These are phyloP conservation scores for Phaeodactylum tricornutum DNA, from an alignment of 108 stramenopile genomes.

Conservation along the genomic window DNA sequence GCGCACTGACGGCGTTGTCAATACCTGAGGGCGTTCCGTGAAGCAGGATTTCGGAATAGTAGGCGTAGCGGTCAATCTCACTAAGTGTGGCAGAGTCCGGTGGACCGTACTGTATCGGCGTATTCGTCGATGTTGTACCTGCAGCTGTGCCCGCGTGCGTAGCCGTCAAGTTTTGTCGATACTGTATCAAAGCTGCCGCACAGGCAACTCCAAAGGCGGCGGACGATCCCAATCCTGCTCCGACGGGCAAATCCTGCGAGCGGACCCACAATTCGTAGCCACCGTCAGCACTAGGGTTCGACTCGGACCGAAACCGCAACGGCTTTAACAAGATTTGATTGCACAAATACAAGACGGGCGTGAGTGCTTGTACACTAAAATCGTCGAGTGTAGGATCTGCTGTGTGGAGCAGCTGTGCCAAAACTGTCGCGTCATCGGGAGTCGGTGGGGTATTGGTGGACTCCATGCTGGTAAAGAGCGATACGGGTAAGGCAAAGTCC, in stretches of 20 bases:
- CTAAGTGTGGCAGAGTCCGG: slow-evolving; percentile 5
- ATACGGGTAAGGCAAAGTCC: neutral
- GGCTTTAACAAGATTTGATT: too few relatives aligned
- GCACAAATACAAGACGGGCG: neutral
- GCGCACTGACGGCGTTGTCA: slow-evolving; percentile 38
- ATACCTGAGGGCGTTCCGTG: slow-evolving; percentile 36
- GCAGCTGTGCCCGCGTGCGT: neutral
- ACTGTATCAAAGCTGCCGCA: slow-evolving; percentile 16
- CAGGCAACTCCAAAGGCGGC: slow-evolving; percentile 31
- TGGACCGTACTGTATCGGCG: too few relatives aligned
- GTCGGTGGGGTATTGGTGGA: slow-evolving; percentile 9
- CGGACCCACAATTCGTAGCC: slow-evolving; percentile 4
- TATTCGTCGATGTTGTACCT: neutral
- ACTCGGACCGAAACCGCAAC: too few relatives aligned
- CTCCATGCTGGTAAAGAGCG: neutral
- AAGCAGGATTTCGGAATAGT: slow-evolving; percentile 31
- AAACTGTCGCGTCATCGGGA: neutral
- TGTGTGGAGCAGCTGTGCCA: slow-evolving; percentile 1
- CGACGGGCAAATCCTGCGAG: slow-evolving; percentile 16
- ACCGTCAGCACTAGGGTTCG: too few relatives aligned
- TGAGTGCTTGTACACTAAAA: neutral
- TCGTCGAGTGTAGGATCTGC: neutral
- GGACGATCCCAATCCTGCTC: slow-evolving; percentile 16
- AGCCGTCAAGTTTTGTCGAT: slow-evolving; percentile 3
- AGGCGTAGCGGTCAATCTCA: slow-evolving; percentile 33